Evolutionary conservation across 108 stramenopile species (phyloP), one percentile per base, ranked within the genome.

Genomic region (Stephanodiscus triporus): DNA sequence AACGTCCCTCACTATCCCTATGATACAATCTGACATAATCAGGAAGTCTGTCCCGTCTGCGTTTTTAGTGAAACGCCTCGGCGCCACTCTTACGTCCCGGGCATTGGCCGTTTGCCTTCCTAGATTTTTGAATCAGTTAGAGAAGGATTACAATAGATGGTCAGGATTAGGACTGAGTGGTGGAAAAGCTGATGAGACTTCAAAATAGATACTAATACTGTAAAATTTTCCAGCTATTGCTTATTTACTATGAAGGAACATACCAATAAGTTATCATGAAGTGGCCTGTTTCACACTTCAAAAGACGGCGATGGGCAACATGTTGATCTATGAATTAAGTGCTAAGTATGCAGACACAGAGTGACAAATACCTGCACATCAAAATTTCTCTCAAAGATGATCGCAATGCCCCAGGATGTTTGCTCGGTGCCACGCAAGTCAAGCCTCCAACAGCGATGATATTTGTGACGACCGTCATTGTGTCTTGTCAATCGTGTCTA

Each of bases 101-200:
- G 82, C 82, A 2, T 45, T 83, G 62, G 78, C 75, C 16, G 48
- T 79, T 70, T 75, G 78, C 48, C 61, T 83, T n/a, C 82, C 82
- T 4, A 54, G 78, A 32, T 83, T 83, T 63, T 68, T 83, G 34
- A 58, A 61, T 16, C 82, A 83, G 62, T 62, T 83, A 17, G 82
- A 83, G 51, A 50, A 68, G 40, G 82, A 83, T 75, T 77, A 79
- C 48, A 45, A 70, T 51, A 51, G 82, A 10, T 83, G 82, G 82
- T 75, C 74, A 8, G 77, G 75, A 51, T 36, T 55, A 50, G 68
- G 53, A 34, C 32, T 34, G 22, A 34, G 26, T 8, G 56, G 16
- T 4, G 56, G 34, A 2, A 57, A 56, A 5, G 32, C 11, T 9
- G 14, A 37, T 11, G 36, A 13, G 32, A 34, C 48, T 49, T n/a